A percentile compares a stretch with the other conserved stretches of the same genome.
phyloP scores from a whole-genome alignment of 805 yeast species.

The Kodamaea laetipori region DNA sequence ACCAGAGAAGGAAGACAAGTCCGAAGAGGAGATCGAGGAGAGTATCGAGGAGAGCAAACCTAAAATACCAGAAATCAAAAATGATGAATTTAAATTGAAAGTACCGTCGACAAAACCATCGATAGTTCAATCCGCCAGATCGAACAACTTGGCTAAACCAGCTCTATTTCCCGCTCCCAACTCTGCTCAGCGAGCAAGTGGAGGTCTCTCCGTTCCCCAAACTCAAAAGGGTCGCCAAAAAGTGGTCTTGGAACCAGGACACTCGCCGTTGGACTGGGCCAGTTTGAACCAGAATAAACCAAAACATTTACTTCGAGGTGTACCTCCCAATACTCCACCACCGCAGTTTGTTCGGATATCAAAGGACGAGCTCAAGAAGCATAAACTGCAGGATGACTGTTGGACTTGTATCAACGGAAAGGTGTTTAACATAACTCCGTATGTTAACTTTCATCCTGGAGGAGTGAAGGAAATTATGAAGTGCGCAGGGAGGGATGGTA shows the following conservation, averaged over 20 bases:
- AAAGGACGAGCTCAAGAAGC: slow-evolving; percentile 59
- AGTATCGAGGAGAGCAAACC: background rate
- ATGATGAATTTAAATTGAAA: no score
- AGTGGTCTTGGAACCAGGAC: slow-evolving; percentile 72
- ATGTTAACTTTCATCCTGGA: slow-evolving; percentile 89
- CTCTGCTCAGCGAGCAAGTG: slow-evolving; percentile 37
- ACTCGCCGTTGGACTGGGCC: slow-evolving; percentile 90
- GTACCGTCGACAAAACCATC: background rate
- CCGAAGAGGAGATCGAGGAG: background rate
- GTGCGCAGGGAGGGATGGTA: slow-evolving; percentile 84
- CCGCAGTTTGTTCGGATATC: slow-evolving; percentile 50
- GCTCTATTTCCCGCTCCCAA: slow-evolving; percentile 33
- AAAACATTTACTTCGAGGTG: slow-evolving; percentile 55
- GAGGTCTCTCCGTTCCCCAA: slow-evolving; percentile 18
- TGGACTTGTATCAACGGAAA: slow-evolving; percentile 84
- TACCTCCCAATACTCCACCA: slow-evolving; percentile 55
- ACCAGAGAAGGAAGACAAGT: background rate
- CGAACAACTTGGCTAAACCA: slow-evolving; percentile 6
- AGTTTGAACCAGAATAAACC: slow-evolving; percentile 46
- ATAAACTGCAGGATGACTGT: slow-evolving; percentile 63
- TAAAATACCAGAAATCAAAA: background rate
- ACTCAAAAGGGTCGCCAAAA: slow-evolving; percentile 38
- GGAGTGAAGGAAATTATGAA: slow-evolving; percentile 77
- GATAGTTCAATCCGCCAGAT: background rate
- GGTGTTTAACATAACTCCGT: slow-evolving; percentile 85